Evolutionary conservation across 2,329 filamentous ascomycete genomes (phyloP).

Genomic region (Colletotrichum higginsianum): DNA sequence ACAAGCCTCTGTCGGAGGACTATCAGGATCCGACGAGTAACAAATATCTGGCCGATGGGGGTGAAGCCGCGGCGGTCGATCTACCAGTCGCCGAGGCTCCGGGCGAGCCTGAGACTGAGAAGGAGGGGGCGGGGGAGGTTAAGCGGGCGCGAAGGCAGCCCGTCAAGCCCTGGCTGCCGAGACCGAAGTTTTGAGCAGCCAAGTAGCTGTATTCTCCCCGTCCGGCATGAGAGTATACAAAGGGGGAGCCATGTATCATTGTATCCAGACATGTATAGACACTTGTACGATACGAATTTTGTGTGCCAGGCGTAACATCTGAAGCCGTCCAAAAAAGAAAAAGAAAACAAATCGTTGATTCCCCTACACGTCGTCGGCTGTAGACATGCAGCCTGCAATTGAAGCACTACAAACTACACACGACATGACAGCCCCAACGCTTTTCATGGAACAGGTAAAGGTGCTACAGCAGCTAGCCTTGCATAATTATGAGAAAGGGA

Average conservation of each 20-base stretch:
- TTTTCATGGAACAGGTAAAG: not conserved
- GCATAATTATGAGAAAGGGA: slow-evolving; percentile 26
- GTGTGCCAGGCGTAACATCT: slow-evolving; percentile 18
- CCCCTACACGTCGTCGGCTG: not conserved
- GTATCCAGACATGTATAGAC: slow-evolving; percentile 42
- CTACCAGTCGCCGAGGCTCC: not conserved
- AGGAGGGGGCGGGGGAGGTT: slow-evolving; percentile 27
- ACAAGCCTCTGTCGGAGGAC: slow-evolving; percentile 59
- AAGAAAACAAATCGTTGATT: not conserved
- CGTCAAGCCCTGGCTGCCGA: slow-evolving; percentile 24
- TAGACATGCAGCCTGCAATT: not conserved
- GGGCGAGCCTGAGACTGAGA: slow-evolving; percentile 3
- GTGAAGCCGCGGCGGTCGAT: not conserved
- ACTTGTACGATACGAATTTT: slow-evolving; percentile 40
- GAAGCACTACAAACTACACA: not conserved
- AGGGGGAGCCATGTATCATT: slow-evolving; percentile 36
- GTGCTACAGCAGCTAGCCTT: not conserved
- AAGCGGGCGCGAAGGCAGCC: slow-evolving; percentile 21
- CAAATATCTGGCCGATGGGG: slow-evolving; percentile 27
- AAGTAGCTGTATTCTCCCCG: slow-evolving; percentile 8
- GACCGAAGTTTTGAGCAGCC: slow-evolving; percentile 31
- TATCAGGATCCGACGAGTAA: slow-evolving; percentile 48
- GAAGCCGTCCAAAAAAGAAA: slow-evolving; percentile 6
- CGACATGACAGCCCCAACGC: not conserved
- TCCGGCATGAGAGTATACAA: not conserved